Evolutionary conservation across 306 rosid genomes (phyloP), one percentile per base, ranked within the genome.

Genomic region (Rosa chinensis): DNA sequence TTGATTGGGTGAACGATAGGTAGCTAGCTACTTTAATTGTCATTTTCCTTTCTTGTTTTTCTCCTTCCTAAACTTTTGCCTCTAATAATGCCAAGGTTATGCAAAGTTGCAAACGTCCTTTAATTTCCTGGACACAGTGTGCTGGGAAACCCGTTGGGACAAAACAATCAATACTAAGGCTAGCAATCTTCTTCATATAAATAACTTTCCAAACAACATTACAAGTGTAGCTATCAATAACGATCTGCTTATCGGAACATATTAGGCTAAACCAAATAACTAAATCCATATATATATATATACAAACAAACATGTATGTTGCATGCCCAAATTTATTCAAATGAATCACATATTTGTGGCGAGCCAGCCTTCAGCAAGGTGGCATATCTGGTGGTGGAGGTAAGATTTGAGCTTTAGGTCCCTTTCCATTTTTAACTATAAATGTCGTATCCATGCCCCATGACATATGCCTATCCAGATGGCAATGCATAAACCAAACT

Each of bases 301-400:
- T 52, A 52, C 21, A 52, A 17, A 17, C 21, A 52, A 52, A 7
- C 28, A 55, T 16, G 20, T 5, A 52, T 14, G 11, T 55, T 55
- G 25, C 62, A 20, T 21, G 8, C 5, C 25, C 25, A 20, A 5
- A 52, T 56, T 56, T 56, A 56, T 56, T 56, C 5, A n/a, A n/a
- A 2, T 2, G 62, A 56, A 53, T 20, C 62, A 56, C 12, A 56
- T 56, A 56, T 55, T 20, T 56, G 62, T 8, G 62, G 62, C n/a
- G 28, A 56, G 62, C 62, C 62, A 2, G 12, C 62, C n/a, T 56
- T 56, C 23, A 56, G 42, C 86, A 79, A 13, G 80, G 86, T 35
- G 86, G 86, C 86, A 83, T 83, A 35, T 79, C 77, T 2, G 73
- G 74, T 39, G 83, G 80, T 62, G 86, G 86, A 9, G 80, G 83